Evolutionary conservation across 192 early-diverging fungal species (phyloP), one percentile per base, ranked within the genome.

Genomic region (Backusella liffmaniae): DNA sequence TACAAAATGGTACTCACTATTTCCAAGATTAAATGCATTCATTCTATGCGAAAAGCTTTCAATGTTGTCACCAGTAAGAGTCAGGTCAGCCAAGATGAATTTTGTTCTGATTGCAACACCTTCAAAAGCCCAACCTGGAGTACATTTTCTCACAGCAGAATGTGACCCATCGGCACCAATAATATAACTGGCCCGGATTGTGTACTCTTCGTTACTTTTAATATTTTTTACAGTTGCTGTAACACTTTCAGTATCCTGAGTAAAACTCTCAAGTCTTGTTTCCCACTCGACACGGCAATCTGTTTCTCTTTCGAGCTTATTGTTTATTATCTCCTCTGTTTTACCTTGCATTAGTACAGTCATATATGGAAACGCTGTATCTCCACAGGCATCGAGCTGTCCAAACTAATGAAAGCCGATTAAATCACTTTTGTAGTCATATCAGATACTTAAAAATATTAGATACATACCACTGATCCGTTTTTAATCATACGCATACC

Each of bases 141-240:
- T 66, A 1, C 41, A 46, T 56, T 77, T 79, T 21, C 82, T 73
- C n/a, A 83, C 78, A 9, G 36, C 34, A 13, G 82, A 83, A 66
- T 80, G 82, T 13, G 53, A 53, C 34, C 82, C 82, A 46, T 83
- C 82, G 12, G 78, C 73, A 16, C 82, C 82, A 8, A 83, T 66
- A 6, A 83, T 56, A 66, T 77, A 83, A 4, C n/a, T 62, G 15
- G 76, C 72, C 6, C 7, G 37, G 5, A 80, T 67, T 4, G 44
- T 35, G 12, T 76, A 35, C 0, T 36, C 53, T 21, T 72, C 65
- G 5, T 66, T n/a, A 7, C 23, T 49, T 16, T 78, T 67, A 1
- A 36, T 41, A n/a, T 37, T 46, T 10, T 56, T 46, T 7, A 80
- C 56, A 2, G 26, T 71, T 30, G 66, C 67, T 21, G 39, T 34